These are phyloP conservation scores for Furculomyces boomerangus DNA, from an alignment of 371 early-diverging fungal species.

Conservation along the genomic window DNA sequence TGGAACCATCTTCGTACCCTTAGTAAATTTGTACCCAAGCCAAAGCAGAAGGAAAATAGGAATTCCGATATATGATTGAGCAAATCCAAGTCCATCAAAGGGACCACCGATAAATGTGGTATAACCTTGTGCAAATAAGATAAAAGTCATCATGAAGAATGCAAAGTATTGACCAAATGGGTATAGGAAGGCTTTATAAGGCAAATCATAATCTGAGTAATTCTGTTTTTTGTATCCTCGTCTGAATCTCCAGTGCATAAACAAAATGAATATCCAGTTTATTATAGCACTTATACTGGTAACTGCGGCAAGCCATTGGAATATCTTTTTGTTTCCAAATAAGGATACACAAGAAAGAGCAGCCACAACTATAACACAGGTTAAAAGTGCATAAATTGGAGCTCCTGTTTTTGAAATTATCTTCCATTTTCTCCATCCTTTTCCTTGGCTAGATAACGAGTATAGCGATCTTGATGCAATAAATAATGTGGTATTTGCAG, in stretches of 20 bases:
- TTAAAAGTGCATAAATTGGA: constrained; percentile 13
- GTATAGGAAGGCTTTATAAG: constrained; percentile 45
- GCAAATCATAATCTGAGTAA: constrained; percentile 37
- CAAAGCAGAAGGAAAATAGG: constrained; percentile 27
- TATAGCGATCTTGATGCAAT: constrained; percentile 43
- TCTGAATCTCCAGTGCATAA: constrained; percentile 67
- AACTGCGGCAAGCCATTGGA: constrained; percentile 48
- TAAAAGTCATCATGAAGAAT: constrained; percentile 29
- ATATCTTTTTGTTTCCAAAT: constrained; percentile 30
- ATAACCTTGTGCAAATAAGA: constrained; percentile 45
- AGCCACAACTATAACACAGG: constrained; percentile 12
- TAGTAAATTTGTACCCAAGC: constrained; percentile 15
- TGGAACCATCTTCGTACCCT: constrained; percentile 18
- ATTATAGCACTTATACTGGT: constrained; percentile 55
- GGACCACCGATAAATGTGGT: constrained; percentile 12
- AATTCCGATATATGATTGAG: constrained; percentile 19
- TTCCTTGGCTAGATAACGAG: constrained; percentile 40
- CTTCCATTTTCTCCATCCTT: constrained; percentile 31
- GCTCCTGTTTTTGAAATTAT: constrained; percentile 16
- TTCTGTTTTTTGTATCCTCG: constrained; percentile 52
- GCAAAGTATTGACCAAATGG: constrained; percentile 55
- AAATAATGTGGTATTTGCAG: constrained; percentile 50
- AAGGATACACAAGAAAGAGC: constrained; percentile 13
- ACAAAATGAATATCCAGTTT: constrained; percentile 56
- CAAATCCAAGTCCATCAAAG: constrained; percentile 14